Percentiles rank a stretch among this genome's conserved stretches.
phyloP scores from a whole-genome alignment of 768 basidiomycete genomes.

The Chalciporus sphaerocephalus region DNA sequence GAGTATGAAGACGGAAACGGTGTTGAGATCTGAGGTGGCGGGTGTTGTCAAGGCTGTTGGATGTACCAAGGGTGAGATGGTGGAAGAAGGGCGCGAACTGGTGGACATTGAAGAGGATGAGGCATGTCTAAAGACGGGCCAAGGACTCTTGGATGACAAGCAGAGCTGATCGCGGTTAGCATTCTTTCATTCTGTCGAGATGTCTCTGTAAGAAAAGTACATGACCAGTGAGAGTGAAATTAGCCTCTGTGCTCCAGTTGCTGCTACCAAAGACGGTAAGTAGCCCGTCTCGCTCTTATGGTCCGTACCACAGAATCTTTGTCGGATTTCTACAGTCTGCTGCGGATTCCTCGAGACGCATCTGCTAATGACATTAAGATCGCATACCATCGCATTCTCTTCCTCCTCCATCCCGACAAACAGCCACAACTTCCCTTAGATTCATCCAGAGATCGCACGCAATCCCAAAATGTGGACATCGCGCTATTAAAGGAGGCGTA shows the following conservation, averaged over 20 bases:
- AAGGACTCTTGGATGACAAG: too few species aligned
- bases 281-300: too few species aligned
- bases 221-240: too few species aligned
- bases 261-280: too few species aligned
- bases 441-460: conserved; percentile 21
- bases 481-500: conserved; percentile 67
- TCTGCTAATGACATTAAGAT: conserved; percentile 55
- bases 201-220: too few species aligned
- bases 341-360: conserved; percentile 49
- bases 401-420: conserved; percentile 65
- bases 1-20: conserved; percentile 98
- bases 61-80: conserved; percentile 86
- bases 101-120: conserved; percentile 57
- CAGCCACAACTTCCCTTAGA: conserved; percentile 22
- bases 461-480: conserved; percentile 37
- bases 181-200: too few species aligned
- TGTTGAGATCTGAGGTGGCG: conserved; percentile 62
- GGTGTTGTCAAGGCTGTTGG: conserved; percentile 71
- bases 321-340: conserved; percentile 57
- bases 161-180: too few species aligned
- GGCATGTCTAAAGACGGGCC: too few species aligned
- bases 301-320: neutral
- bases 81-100: conserved; percentile 79
- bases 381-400: conserved; percentile 65
- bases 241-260: too few species aligned